Base-by-base conservation (phyloP, 148 eudicot genomes). In the Salicornia ramosissima region DNA sequence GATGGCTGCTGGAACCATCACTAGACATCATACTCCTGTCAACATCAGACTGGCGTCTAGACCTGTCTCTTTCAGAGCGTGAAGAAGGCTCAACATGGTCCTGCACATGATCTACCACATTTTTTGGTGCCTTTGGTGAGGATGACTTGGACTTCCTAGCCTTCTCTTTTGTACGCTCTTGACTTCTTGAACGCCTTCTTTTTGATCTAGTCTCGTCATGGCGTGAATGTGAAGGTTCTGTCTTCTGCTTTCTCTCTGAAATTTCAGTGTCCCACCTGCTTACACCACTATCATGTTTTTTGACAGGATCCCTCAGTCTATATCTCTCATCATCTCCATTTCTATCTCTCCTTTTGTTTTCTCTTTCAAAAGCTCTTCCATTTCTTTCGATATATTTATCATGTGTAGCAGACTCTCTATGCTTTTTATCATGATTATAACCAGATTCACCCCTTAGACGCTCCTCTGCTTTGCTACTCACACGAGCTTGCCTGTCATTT, bases 111-210 rank as follows among this genome's bases (percentile, higher is more conserved):
- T 87, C 70, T 33, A 82, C 77, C 45, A 78, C 59, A 75, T 49
- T 84, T 78, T 88, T 84, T 21, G 73, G 82, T 31, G 74, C 69
- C 79, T 79, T 84, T n/a, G 95, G 92, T 62, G 96, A 93, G 47
- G 70, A 71, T 26, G 97, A 83, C 42, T 36, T 49, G 50, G 95
- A 82, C 81, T 86, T 83, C 78, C 87, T 81, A 76, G 58, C 82
- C 71, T 77, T 83, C 39, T 80, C 86, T 70, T 74, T 83, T n/a
- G 56, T 81, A 76, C 57, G 86, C 78, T 94, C 98, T 79, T 72
- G 85, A 83, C 96, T 90, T 81, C 84, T 78, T 25, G 97, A 88
- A 65, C 88, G 86, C 80, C 90, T 82, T 76, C 82, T 86, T 81
- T 82, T 90, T 57, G 70, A 34, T 76, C 76, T 86, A 62, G 79